Evolutionary conservation across 2,329 filamentous ascomycete species (phyloP).

Genomic region (Lachnellula suecica): DNA sequence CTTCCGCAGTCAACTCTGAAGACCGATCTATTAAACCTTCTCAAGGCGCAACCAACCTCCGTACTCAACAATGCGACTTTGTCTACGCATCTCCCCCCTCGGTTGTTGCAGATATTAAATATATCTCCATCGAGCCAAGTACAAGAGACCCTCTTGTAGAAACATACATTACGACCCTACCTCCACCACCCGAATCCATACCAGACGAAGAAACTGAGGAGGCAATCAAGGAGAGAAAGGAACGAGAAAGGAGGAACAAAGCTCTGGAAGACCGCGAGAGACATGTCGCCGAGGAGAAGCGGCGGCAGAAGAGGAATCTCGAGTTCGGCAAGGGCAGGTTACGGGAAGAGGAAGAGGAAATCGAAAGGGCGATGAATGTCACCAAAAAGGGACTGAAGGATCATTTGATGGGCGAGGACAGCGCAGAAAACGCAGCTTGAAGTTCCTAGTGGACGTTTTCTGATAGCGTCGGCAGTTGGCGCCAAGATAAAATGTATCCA

Average conservation of each 20-base stretch:
- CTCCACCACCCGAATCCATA: constrained; percentile 51
- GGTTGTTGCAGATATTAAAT: constrained; percentile 67
- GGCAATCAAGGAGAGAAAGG: constrained; percentile 48
- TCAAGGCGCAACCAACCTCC: constrained; percentile 59
- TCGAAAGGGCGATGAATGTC: constrained; percentile 68
- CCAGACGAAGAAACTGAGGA: constrained; percentile 51
- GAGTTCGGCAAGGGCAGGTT: constrained; percentile 60
- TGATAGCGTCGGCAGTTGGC: background rate
- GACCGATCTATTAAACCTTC: constrained; percentile 64
- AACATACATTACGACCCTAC: constrained; percentile 64
- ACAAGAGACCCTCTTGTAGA: constrained; percentile 65
- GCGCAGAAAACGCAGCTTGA: constrained; percentile 4
- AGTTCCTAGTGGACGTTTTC: background rate
- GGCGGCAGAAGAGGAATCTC: constrained; percentile 56
- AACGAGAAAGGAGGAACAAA: constrained; percentile 59
- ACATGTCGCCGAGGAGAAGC: constrained; percentile 62
- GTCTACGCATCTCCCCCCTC: constrained; percentile 58
- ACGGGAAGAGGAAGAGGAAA: constrained; percentile 65
- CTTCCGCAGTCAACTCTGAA: constrained; percentile 66
- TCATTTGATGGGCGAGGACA: constrained; percentile 46
- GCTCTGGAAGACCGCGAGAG: constrained; percentile 66
- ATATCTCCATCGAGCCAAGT: constrained; percentile 61
- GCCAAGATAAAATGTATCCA: too few species aligned
- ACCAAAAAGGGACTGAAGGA: constrained; percentile 64
- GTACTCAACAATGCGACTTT: constrained; percentile 60